phyloP scores from a whole-genome alignment of 1,139 yeast species.

The Taphrina betulina region DNA sequence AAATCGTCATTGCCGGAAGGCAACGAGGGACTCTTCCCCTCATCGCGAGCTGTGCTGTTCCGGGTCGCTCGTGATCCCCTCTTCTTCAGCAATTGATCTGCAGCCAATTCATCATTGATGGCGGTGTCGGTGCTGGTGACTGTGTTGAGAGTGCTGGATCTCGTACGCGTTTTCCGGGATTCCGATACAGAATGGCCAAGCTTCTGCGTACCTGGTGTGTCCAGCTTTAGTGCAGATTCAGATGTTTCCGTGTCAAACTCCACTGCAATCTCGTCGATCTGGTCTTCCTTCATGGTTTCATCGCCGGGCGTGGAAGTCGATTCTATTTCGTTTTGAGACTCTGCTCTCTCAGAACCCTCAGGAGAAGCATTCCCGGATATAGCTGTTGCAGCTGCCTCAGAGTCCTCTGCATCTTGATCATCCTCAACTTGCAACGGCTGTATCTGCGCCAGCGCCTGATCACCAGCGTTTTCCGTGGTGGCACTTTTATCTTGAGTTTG shows the following conservation, averaged over 20 bases:
- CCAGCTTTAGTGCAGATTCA: not conserved
- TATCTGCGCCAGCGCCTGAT: too few relatives aligned
- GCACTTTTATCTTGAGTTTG: too few relatives aligned
- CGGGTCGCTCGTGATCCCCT: not conserved
- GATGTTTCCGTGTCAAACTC: not conserved
- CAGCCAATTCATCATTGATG: conserved; percentile 1
- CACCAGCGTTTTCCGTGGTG: too few relatives aligned
- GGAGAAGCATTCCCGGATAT: too few relatives aligned
- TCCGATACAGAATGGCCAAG: not conserved
- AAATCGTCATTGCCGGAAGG: not conserved
- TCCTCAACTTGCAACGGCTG: too few relatives aligned
- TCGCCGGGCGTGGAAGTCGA: too few relatives aligned
- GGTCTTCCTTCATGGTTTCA: too few relatives aligned
- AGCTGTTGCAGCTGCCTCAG: too few relatives aligned
- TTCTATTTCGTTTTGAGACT: too few relatives aligned
- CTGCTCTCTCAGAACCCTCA: too few relatives aligned
- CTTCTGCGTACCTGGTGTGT: not conserved
- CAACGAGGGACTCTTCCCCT: not conserved
- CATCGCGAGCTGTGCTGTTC: not conserved
- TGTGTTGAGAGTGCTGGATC: conserved; percentile 26
- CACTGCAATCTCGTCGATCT: not conserved
- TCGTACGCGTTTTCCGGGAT: conserved; percentile 1
- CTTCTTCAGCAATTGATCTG: not conserved
- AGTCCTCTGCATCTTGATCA: too few relatives aligned
- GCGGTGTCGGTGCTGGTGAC: conserved; percentile 5